Conservation (phyloP, 2,329 filamentous ascomycete genomes). For the Chaetomium olivaceum region DNA sequence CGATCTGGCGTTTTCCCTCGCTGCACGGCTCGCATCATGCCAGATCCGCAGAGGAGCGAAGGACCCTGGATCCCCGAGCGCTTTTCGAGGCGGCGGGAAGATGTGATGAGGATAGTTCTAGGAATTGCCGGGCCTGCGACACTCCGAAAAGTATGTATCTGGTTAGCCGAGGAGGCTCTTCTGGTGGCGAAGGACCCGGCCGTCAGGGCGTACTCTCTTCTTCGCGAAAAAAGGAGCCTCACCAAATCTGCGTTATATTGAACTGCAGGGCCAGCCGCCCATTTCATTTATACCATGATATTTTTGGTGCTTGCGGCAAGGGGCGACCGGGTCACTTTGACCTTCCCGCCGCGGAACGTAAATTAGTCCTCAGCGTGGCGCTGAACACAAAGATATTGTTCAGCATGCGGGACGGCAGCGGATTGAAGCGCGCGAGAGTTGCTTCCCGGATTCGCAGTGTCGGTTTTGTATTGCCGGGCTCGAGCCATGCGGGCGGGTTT, state of each 20-base stretch:
- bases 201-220: not conserved
- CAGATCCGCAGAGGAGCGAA: not conserved
- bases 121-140: not conserved
- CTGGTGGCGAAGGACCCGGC: conserved; percentile 4
- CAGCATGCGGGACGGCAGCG: conserved; percentile 3
- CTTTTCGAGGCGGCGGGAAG: not conserved
- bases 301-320: conserved; percentile 9
- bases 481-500: not conserved
- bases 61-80: not conserved
- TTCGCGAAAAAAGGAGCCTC: not conserved
- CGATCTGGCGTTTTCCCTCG: not conserved
- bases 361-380: not conserved
- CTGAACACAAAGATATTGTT: conserved; percentile 10
- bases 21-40: not conserved
- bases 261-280: conserved; percentile 32
- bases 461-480: not conserved
- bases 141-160: not conserved
- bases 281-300: conserved; percentile 6
- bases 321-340: conserved; percentile 1
- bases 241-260: conserved; percentile 2
- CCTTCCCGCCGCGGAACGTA: conserved; percentile 3
- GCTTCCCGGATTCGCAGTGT: not conserved
- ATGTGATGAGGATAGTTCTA: not conserved
- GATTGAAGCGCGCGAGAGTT: not conserved
- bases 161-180: not conserved